Evolutionary conservation across 2,329 filamentous ascomycete species (phyloP).

Genomic region (Phoma herbarum): DNA sequence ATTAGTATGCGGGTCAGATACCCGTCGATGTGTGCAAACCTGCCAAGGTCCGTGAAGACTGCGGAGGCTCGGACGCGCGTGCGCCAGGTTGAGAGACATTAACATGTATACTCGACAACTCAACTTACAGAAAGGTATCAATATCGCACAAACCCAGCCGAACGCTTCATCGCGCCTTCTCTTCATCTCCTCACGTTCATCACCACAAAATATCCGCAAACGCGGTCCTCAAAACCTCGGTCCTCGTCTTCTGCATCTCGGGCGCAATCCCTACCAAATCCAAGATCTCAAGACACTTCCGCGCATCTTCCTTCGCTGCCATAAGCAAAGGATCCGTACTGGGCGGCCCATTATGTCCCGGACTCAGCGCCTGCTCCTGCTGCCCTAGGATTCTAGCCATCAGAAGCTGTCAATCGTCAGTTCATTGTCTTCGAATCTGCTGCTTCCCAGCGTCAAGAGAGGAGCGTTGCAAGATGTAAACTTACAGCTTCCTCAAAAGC

Average conservation of each 20-base stretch:
- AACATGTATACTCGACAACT: not conserved
- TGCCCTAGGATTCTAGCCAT: slow-evolving; percentile 51
- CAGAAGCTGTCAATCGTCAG: slow-evolving; percentile 41
- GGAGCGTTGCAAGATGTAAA: slow-evolving; percentile 36
- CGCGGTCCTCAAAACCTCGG: slow-evolving; percentile 56
- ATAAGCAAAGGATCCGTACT: slow-evolving; percentile 46
- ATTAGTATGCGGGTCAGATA: too few species aligned
- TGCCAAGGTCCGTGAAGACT: too few species aligned
- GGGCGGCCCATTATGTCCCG: slow-evolving; percentile 37
- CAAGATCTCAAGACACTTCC: slow-evolving; percentile 57
- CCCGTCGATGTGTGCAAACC: too few species aligned
- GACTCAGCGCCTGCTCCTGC: slow-evolving; percentile 46
- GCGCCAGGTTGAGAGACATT: too few species aligned
- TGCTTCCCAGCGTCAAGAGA: not conserved
- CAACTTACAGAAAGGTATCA: slow-evolving; percentile 6
- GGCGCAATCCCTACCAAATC: slow-evolving; percentile 55
- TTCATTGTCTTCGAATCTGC: not conserved
- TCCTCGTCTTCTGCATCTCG: slow-evolving; percentile 60
- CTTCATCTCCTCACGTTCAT: not conserved
- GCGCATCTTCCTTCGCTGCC: slow-evolving; percentile 55
- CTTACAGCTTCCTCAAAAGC: slow-evolving; percentile 80
- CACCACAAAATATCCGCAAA: slow-evolving; percentile 54
- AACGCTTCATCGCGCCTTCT: not conserved
- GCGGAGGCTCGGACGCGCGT: too few species aligned
- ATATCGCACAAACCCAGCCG: not conserved